Percentiles rank a stretch among this genome's conserved stretches.
Evolutionary conservation across 768 basidiomycete genomes (phyloP).

Genomic region (Podaxis sp.): DNA sequence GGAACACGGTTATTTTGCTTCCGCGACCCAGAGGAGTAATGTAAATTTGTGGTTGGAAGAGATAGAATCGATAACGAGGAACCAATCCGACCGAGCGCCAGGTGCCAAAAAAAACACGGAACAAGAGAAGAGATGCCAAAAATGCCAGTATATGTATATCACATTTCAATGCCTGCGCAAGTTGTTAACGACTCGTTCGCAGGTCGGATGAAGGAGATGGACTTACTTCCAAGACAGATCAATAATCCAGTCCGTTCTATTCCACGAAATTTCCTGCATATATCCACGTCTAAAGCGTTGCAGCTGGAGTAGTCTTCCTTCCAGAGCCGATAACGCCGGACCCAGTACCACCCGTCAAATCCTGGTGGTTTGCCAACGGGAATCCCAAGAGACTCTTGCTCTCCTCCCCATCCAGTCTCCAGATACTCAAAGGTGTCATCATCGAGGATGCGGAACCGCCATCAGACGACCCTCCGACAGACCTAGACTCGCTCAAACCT

Average conservation of each 20-base stretch:
- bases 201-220: background rate
- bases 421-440: slow-evolving; percentile 48
- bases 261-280: background rate
- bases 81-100: background rate
- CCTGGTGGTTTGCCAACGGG: slow-evolving; percentile 43
- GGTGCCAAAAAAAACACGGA: slow-evolving; percentile 11
- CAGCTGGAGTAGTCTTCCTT: background rate
- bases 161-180: slow-evolving; percentile 7
- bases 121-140: slow-evolving; percentile 6
- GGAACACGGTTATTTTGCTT: background rate
- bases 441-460: slow-evolving; percentile 5
- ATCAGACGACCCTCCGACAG: slow-evolving; percentile 16
- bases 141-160: slow-evolving; percentile 12
- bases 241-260: slow-evolving; percentile 11
- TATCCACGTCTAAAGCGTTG: background rate
- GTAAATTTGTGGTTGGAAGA: slow-evolving; percentile 5
- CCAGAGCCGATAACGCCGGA: slow-evolving; percentile 14
- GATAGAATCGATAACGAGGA: background rate
- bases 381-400: slow-evolving; percentile 53
- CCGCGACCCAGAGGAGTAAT: background rate
- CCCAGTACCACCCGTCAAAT: slow-evolving; percentile 19
- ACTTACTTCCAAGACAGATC: slow-evolving; percentile 14
- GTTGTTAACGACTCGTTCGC: background rate
- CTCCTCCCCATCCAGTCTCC: slow-evolving; percentile 74
- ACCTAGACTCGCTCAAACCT: slow-evolving; percentile 25